Evolutionary conservation across 805 yeast species (phyloP).

Genomic region (Hanseniaspora vineae): DNA sequence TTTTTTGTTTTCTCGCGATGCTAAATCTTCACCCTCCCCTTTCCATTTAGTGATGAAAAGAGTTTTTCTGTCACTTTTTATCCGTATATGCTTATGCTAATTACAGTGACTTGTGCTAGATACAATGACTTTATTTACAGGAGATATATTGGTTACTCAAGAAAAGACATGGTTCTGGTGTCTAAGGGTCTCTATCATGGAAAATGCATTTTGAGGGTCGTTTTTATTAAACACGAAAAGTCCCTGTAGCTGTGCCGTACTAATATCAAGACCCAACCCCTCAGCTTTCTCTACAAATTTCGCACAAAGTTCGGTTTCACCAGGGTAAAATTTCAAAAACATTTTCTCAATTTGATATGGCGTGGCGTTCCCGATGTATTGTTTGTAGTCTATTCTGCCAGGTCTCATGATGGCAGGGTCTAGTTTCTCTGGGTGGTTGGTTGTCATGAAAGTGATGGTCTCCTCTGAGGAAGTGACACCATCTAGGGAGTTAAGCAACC

Average conservation of each 20-base stretch:
- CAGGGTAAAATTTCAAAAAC: slow-evolving; percentile 80
- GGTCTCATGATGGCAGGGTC: slow-evolving; percentile 93
- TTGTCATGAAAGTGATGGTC: slow-evolving; percentile 93
- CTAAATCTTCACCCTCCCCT: too few species aligned
- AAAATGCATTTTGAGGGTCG: slow-evolving; percentile 63
- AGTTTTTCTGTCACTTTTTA: too few species aligned
- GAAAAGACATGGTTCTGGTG: slow-evolving; percentile 24
- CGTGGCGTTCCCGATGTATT: slow-evolving; percentile 76
- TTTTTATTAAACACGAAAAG: slow-evolving; percentile 84
- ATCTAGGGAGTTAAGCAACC: slow-evolving; percentile 83
- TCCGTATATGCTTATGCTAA: too few species aligned
- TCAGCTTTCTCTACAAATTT: slow-evolving; percentile 32
- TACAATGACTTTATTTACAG: too few species aligned
- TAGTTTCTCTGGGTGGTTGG: slow-evolving; percentile 88
- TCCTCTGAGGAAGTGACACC: slow-evolving; percentile 98
- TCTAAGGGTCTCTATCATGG: slow-evolving; percentile 35
- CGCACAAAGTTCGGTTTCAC: slow-evolving; percentile 39
- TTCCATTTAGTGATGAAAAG: too few species aligned
- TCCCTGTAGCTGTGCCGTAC: slow-evolving; percentile 94
- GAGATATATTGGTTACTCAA: not conserved
- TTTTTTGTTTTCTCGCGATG: too few species aligned
- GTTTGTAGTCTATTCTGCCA: slow-evolving; percentile 83
- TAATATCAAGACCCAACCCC: slow-evolving; percentile 36
- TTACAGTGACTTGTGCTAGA: too few species aligned
- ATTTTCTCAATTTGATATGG: slow-evolving; percentile 64